A percentile compares a stretch with the other conserved stretches of the same genome.
phyloP scores from a whole-genome alignment of 352 stramenopile species.

The Globisporangium parvum region DNA sequence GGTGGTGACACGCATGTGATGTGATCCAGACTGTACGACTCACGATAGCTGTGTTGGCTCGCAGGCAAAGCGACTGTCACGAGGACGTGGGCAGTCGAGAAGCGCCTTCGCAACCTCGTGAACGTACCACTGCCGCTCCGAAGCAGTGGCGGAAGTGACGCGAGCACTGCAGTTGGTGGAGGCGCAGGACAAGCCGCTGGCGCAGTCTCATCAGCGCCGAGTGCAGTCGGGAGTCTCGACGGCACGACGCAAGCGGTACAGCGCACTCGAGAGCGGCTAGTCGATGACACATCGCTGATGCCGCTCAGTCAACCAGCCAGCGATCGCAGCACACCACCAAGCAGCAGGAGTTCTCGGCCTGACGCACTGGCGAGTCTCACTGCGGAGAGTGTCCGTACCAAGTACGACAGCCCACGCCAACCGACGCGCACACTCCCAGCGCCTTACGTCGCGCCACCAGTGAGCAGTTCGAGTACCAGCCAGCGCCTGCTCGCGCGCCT shows the following conservation, averaged over 20 bases:
- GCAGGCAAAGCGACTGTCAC: conserved; percentile 20
- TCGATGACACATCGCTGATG: background rate
- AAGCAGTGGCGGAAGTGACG: conserved; percentile 1
- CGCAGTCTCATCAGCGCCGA: conserved; percentile 9
- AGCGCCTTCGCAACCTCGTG: conserved; percentile 38
- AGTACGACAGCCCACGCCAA: conserved; percentile 7
- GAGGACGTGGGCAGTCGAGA: conserved; percentile 54
- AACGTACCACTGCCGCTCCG: conserved; percentile 34
- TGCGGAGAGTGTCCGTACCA: background rate
- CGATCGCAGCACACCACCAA: background rate
- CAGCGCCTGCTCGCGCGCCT: background rate
- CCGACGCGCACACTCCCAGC: background rate
- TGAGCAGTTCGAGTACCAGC: background rate
- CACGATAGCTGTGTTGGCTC: background rate
- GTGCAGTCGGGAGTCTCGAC: conserved; percentile 3
- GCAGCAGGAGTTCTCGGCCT: background rate
- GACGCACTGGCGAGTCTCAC: conserved; percentile 9
- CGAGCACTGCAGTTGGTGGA: background rate
- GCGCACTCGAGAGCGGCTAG: background rate
- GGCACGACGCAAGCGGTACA: background rate
- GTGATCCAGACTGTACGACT: background rate
- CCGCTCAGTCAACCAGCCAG: background rate
- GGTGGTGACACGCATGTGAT: no score
- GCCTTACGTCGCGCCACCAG: no score
- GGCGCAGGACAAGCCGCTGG: background rate